Conservation (phyloP, 108 stramenopile genomes). For the Nitzschia putrida region DNA sequence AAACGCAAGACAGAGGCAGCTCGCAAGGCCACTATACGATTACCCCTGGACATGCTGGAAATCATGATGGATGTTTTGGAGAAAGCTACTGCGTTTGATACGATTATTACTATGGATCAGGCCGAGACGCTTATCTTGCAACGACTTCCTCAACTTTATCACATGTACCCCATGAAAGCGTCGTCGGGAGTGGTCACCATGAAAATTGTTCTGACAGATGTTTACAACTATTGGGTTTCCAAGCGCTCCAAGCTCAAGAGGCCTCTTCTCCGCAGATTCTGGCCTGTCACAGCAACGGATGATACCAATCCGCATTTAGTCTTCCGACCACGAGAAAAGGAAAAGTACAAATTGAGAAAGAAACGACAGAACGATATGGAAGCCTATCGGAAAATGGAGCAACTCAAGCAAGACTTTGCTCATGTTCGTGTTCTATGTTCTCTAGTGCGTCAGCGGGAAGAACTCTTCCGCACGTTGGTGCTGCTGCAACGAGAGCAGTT, state of each 20-base stretch:
- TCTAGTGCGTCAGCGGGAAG: constrained; percentile 73
- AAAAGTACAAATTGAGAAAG: constrained; percentile 93
- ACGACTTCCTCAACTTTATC: constrained; percentile 58
- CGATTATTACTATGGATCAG: constrained; percentile 61
- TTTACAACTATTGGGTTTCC: constrained; percentile 88
- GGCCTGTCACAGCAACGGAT: constrained; percentile 86
- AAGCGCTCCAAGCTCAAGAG: constrained; percentile 87
- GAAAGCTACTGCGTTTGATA: constrained; percentile 84
- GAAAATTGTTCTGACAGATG: constrained; percentile 58
- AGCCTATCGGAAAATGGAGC: constrained; percentile 84
- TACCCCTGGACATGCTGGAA: constrained; percentile 64
- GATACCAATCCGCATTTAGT: constrained; percentile 95
- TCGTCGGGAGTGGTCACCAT: constrained; percentile 46
- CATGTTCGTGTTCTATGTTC: constrained; percentile 56
- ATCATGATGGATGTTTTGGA: constrained; percentile 79
- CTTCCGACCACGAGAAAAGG: constrained; percentile 94
- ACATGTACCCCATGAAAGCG: constrained; percentile 56
- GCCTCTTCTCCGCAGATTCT: constrained; percentile 87
- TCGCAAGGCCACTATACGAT: constrained; percentile 30
- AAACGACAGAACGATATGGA: constrained; percentile 93
- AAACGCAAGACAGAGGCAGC: background rate
- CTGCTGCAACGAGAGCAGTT: constrained; percentile 66
- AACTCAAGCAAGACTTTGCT: constrained; percentile 81
- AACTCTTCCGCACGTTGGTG: constrained; percentile 52
- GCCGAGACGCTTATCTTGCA: constrained; percentile 63